Evolutionary conservation across 1,284 basidiomycete species (phyloP).

Genomic region (Schizophyllum amplum): DNA sequence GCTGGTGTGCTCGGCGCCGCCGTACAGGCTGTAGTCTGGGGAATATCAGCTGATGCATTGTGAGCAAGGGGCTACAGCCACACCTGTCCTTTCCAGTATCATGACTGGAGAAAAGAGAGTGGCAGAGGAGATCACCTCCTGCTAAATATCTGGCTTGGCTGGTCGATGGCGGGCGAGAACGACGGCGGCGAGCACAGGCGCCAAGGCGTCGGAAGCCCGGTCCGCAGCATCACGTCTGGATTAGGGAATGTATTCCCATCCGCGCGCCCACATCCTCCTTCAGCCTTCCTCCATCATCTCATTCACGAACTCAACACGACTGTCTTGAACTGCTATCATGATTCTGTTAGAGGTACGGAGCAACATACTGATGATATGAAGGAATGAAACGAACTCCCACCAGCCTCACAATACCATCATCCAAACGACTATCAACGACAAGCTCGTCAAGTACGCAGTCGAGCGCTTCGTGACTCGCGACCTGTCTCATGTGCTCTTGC

Average conservation of each 20-base stretch:
- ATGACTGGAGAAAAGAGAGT: not conserved
- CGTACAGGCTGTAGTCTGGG: slow-evolving; percentile 67
- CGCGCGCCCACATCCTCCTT: too few relatives aligned
- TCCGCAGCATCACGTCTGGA: too few relatives aligned
- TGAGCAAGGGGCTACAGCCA: not conserved
- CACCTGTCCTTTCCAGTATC: not conserved
- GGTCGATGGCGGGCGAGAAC: too few relatives aligned
- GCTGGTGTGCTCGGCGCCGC: slow-evolving; percentile 58
- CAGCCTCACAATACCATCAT: slow-evolving; percentile 92
- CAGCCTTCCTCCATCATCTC: too few relatives aligned
- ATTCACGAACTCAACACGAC: not conserved
- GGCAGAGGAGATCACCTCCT: too few relatives aligned
- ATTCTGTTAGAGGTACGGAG: not conserved
- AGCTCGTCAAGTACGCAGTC: slow-evolving; percentile 68
- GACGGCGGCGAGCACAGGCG: too few relatives aligned
- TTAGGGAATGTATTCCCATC: too few relatives aligned
- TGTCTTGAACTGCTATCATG: not conserved
- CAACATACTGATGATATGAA: not conserved
- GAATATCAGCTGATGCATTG: not conserved
- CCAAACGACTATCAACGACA: slow-evolving; percentile 85
- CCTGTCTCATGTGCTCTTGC: slow-evolving; percentile 11
- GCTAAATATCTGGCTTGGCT: too few relatives aligned
- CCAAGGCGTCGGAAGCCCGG: too few relatives aligned
- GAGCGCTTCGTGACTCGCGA: slow-evolving; percentile 7
- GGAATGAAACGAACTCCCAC: not conserved